Evolutionary conservation across 108 stramenopile genomes (phyloP), one percentile per base, ranked within the genome.

Genomic region (Cylindrotheca fusiformis): DNA sequence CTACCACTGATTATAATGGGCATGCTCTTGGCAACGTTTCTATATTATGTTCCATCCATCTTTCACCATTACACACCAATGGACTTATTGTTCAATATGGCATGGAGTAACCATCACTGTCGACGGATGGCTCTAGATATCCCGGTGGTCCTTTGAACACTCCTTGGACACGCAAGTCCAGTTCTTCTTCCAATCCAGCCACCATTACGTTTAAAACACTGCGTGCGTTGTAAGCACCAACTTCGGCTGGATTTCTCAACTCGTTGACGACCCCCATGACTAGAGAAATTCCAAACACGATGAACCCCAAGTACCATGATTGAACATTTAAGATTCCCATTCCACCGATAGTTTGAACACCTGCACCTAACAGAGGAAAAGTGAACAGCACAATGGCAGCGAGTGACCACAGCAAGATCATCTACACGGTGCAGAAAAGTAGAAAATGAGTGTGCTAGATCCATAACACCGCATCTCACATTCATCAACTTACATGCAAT

Each of bases 181-280:
- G 55, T 48, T 94, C 92, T 46, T 83, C 80, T 33, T 84, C 74
- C 66, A 94, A 67, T 14, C 92, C 92, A 8, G 67, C 48, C 23
- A 90, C 87, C 92, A 94, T 90, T 26, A 86, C 82, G 36, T 64
- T 72, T 58, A 94, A 58, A 5, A 85, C 86, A 14, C 75, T 32
- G 52, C 74, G 85, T 3, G 88, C 89, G 67, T 94, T 94, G 76
- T 90, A 94, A 25, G 89, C 88, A 20, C 92, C 92, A 2, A 71
- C 80, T 57, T 55, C 24, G 1, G 57, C 70, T 18, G 87, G 85
- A 46, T 71, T 71, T 68, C 75, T 74, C 48, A 94, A 58, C 56
- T 94, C 92, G 25, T 77, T 58, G 14, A 94, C 61, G 3, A 94
- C 82, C 24, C 80, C 76, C 63, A 90, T 72, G 26, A 78, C 76